Evolutionary conservation across 805 yeast genomes (phyloP), one percentile per base, ranked within the genome.

Genomic region (Saccharomyces eubayanus): DNA sequence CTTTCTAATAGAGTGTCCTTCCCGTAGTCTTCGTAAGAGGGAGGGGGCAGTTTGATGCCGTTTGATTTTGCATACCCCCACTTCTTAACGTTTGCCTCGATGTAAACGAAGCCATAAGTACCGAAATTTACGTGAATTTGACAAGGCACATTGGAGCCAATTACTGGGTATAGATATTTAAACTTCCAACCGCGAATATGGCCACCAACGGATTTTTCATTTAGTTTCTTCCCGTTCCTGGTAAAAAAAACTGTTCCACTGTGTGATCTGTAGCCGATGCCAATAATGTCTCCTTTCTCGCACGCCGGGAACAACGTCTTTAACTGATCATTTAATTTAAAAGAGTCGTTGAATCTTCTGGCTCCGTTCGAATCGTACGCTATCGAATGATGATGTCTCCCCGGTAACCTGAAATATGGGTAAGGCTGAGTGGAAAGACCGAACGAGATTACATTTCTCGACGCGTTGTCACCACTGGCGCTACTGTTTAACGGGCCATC

Each of bases 51-150:
- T 55, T 90, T 85, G 49, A 78, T 80, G 1, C 98, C 99, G 59
- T 85, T 87, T 43, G 85, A 77, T 2, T 94, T 92, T n/a, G 96
- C 96, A 62, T 86, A 85, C 5, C 96, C 96, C 97, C 97, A 90
- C 67, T 87, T 89, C 67, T 90, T 90, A 41, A 91, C 96, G 65
- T 90, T 89, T 1, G 89, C 97, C 66, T 91, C 97, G 49, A 91
- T 88, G 65, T 80, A 89, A 2, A 91, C 97, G 71, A 81, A 90
- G 2, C 97, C 97, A 54, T 83, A 77, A 61, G 88, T 92, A 20
- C 99, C 99, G 53, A 94, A 71, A 64, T 89, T 94, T 10, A 87
- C 95, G 68, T 87, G 91, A n/a, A 94, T 74, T 6, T 84, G 79
- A 61, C 96, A 87, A 5, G 85, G 81, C 41, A 89, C 85, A 53